These are phyloP conservation scores for Capsella rubella DNA, from an alignment of 441 rosid species.

Conservation along the genomic window DNA sequence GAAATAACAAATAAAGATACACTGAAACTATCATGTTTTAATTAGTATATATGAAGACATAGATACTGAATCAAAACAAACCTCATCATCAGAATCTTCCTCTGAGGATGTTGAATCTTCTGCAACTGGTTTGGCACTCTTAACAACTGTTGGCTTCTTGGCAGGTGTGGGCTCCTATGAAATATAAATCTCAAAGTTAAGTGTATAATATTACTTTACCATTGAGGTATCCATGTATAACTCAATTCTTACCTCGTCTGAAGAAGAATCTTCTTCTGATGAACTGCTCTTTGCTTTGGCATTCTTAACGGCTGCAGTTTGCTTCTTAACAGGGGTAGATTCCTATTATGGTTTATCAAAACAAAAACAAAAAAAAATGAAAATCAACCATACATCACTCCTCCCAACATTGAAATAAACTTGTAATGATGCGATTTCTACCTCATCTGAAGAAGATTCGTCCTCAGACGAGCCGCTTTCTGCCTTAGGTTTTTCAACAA, in stretches of 20 bases:
- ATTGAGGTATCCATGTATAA: conserved; percentile 2
- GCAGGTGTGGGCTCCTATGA: conserved; percentile 13
- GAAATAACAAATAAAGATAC: neutral
- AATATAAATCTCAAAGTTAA: neutral
- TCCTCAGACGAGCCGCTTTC: conserved; percentile 1
- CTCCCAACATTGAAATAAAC: neutral
- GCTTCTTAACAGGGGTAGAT: conserved; percentile 1
- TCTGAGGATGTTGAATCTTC: conserved; percentile 40
- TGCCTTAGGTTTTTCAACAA: conserved; percentile 6
- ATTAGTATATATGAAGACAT: neutral
- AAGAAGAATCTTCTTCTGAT: conserved; percentile 32
- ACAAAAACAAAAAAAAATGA: neutral
- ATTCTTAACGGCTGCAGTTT: neutral
- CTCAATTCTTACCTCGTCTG: neutral
- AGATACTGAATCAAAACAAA: conserved; percentile 31
- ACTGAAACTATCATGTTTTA: neutral
- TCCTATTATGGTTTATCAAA: conserved; percentile 9
- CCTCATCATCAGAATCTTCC: conserved; percentile 40
- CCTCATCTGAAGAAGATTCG: conserved; percentile 28
- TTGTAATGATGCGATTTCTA: neutral
- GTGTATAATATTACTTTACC: conserved; percentile 2
- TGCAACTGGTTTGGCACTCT: conserved; percentile 27
- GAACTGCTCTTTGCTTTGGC: neutral
- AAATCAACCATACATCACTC: conserved; percentile 8
- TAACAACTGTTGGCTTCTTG: neutral